These are phyloP conservation scores for Helotiales sp. DNA, from an alignment of 2,329 filamentous ascomycete genomes.

Conservation along the genomic window DNA sequence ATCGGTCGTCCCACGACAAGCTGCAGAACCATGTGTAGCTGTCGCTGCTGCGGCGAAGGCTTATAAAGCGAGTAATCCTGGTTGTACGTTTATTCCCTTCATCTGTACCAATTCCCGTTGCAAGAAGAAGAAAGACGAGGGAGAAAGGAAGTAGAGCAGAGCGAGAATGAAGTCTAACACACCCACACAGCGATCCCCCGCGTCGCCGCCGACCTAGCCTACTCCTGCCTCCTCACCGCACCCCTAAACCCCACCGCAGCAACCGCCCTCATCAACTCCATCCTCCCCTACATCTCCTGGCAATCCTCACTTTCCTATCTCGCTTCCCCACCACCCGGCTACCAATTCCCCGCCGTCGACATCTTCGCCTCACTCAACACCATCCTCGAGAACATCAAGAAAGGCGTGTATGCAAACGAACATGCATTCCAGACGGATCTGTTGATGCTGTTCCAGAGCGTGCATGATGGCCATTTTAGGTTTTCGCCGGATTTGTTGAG, in stretches of 20 bases:
- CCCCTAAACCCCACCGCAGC: slow-evolving; percentile 33
- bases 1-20: not conserved
- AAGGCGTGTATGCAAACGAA: slow-evolving; percentile 44
- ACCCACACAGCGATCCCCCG: slow-evolving; percentile 34
- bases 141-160: not conserved
- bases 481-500: slow-evolving; percentile 57
- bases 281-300: slow-evolving; percentile 38
- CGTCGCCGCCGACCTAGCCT: slow-evolving; percentile 38
- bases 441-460: slow-evolving; percentile 55
- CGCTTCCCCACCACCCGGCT: slow-evolving; percentile 56
- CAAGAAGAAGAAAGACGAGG: too few species aligned
- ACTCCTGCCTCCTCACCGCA: slow-evolving; percentile 38
- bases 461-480: slow-evolving; percentile 68
- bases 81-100: not conserved
- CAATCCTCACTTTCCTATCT: slow-evolving; percentile 43
- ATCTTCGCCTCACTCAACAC: slow-evolving; percentile 46
- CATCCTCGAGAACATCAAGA: slow-evolving; percentile 38
- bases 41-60: slow-evolving; percentile 15
- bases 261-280: slow-evolving; percentile 31
- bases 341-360: slow-evolving; percentile 49
- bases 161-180: too few species aligned
- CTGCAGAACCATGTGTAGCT: not conserved
- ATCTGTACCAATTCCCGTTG: too few species aligned
- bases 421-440: slow-evolving; percentile 62
- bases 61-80: not conserved